Percentiles rank a stretch among this genome's conserved stretches.
Conservation (phyloP, 2,329 filamentous ascomycete genomes). For the Podosphaera fusca region DNA sequence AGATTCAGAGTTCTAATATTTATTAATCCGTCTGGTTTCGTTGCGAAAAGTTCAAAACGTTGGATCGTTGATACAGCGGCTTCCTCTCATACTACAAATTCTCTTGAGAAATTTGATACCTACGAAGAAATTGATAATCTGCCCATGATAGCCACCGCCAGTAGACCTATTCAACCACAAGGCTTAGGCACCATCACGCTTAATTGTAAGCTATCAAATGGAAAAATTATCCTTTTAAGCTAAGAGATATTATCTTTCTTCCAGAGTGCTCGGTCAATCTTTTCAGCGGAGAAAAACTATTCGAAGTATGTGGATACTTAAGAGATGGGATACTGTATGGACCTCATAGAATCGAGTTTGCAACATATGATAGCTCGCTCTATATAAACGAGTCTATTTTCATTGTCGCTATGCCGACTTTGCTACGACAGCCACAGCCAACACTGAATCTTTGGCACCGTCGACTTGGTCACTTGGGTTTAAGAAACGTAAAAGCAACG, state of each 20-base stretch:
- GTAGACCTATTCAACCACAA: not conserved
- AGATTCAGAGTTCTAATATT: not conserved
- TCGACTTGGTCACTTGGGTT: not conserved
- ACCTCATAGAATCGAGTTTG: not conserved
- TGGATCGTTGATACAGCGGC: not conserved
- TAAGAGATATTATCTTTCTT: not conserved
- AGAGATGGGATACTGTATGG: not conserved
- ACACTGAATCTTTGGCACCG: not conserved
- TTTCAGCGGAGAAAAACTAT: not conserved
- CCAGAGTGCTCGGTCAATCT: not conserved
- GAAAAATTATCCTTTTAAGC: not conserved
- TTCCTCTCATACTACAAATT: not conserved
- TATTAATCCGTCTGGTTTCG: not conserved
- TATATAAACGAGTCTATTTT: not conserved
- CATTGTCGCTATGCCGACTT: not conserved
- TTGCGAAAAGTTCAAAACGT: not conserved
- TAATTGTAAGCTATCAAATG: not conserved
- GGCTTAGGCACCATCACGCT: not conserved
- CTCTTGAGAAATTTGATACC: not conserved
- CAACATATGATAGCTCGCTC: not conserved
- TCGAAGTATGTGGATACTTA: not conserved
- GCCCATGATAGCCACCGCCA: not conserved
- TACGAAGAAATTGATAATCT: not conserved
- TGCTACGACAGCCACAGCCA: not conserved
- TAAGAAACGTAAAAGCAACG: constrained; percentile 1